Evolutionary conservation across 2,329 filamentous ascomycete genomes (phyloP).

Genomic region (Talaromyces funiculosus): DNA sequence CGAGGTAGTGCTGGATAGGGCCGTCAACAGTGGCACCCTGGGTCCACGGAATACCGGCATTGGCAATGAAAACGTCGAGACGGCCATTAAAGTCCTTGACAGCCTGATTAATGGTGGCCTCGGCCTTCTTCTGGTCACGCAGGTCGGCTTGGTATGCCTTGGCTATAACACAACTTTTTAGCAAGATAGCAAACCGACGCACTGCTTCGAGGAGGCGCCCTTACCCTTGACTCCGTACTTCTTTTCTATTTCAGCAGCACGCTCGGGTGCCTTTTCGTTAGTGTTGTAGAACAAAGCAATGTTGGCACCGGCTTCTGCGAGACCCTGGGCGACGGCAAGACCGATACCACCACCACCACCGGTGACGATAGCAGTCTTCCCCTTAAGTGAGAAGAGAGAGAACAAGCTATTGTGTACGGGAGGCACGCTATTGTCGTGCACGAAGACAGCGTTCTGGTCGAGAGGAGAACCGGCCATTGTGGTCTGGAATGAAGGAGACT

Average conservation of each 20-base stretch:
- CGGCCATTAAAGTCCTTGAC: slow-evolving; percentile 64
- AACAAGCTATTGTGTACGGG: slow-evolving; percentile 48
- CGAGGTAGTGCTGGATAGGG: slow-evolving; percentile 57
- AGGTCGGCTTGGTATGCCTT: slow-evolving; percentile 48
- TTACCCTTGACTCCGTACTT: slow-evolving; percentile 63
- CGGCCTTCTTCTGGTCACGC: slow-evolving; percentile 37
- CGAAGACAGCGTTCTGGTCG: slow-evolving; percentile 45
- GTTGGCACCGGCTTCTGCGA: slow-evolving; percentile 66
- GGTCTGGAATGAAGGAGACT: not conserved
- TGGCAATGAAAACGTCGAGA: slow-evolving; percentile 73
- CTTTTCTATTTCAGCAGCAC: slow-evolving; percentile 59
- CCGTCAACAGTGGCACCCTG: slow-evolving; percentile 64
- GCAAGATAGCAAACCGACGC: not conserved
- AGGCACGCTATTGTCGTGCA: slow-evolving; percentile 52
- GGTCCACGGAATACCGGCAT: slow-evolving; percentile 70
- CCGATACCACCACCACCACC: slow-evolving; percentile 68
- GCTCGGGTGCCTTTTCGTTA: slow-evolving; percentile 58
- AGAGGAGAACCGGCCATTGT: slow-evolving; percentile 33
- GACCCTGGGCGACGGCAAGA: slow-evolving; percentile 56
- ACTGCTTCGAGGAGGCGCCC: slow-evolving; percentile 21
- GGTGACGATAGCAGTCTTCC: slow-evolving; percentile 64
- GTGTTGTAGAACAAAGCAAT: slow-evolving; percentile 68
- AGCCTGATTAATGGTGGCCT: slow-evolving; percentile 37
- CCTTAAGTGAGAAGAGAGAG: slow-evolving; percentile 63
- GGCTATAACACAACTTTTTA: slow-evolving; percentile 25